phyloP scores from a whole-genome alignment of 2,329 filamentous ascomycete species.

The Aspergillus quadrilineatus region DNA sequence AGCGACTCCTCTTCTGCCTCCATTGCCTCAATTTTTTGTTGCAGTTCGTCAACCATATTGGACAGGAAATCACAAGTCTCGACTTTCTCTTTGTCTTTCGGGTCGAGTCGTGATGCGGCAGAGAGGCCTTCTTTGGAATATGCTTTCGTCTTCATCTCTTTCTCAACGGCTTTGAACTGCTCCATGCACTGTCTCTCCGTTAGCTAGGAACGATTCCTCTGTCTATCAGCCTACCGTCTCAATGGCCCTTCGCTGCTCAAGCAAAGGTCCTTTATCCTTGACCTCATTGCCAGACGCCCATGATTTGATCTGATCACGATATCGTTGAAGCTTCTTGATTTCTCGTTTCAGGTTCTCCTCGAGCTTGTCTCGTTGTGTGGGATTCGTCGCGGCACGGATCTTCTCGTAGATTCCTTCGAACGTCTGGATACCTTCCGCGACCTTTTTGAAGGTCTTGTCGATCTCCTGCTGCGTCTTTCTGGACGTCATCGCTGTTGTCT shows the following conservation, averaged over 20 bases:
- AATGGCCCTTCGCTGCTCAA: conserved; percentile 93
- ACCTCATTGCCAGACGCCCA: conserved; percentile 98
- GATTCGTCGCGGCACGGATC: conserved; percentile 88
- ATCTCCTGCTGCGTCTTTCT: conserved; percentile 97
- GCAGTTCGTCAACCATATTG: conserved; percentile 85
- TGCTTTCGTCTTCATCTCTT: conserved; percentile 99
- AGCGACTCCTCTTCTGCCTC: conserved; percentile 87
- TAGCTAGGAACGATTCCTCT: conserved; percentile 22
- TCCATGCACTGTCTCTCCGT: conserved; percentile 67
- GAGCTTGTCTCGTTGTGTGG: conserved; percentile 95
- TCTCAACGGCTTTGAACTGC: conserved; percentile 99
- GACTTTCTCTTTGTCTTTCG: conserved; percentile 93
- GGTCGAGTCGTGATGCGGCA: conserved; percentile 87
- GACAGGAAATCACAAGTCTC: conserved; percentile 85
- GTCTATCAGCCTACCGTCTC: conserved; percentile 68
- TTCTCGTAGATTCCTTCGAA: conserved; percentile 98
- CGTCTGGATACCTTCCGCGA: conserved; percentile 83
- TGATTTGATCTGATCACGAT: conserved; percentile 98
- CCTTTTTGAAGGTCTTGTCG: conserved; percentile 99
- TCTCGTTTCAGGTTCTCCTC: conserved; percentile 98
- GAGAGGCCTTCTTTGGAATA: conserved; percentile 98
- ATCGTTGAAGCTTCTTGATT: conserved; percentile 98
- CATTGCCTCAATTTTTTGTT: conserved; percentile 86
- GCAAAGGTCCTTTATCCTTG: conserved; percentile 95
- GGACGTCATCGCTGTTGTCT: conserved; percentile 69